These are phyloP conservation scores for Solanum hybrid DNA, from an alignment of 305 asterid genomes.

Conservation along the genomic window DNA sequence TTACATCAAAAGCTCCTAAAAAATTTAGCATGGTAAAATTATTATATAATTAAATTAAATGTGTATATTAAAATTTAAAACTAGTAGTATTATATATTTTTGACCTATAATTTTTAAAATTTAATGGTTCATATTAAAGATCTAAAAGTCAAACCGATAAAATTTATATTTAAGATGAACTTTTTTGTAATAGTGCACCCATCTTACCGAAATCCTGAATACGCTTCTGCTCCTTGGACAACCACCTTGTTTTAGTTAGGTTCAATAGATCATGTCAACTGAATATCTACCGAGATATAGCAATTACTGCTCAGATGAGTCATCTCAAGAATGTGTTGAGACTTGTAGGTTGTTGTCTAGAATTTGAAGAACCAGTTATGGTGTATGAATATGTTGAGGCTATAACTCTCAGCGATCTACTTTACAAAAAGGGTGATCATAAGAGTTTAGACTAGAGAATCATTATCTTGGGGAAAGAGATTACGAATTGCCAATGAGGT, in stretches of 20 bases:
- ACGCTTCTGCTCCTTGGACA: neutral
- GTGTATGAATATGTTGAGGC: neutral
- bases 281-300: neutral
- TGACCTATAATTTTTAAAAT: no score
- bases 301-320: neutral
- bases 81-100: no score
- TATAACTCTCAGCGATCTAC: neutral
- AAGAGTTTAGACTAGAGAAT: neutral
- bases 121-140: no score
- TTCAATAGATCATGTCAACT: neutral
- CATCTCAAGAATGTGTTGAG: neutral
- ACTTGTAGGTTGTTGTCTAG: conserved; percentile 6
- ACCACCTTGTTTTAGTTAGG: neutral
- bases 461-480: neutral
- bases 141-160: no score
- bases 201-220: no score
- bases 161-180: no score
- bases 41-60: no score
- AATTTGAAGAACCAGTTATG: conserved; percentile 7
- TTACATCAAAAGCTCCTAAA: no score
- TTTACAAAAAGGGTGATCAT: neutral
- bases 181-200: no score
- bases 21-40: no score
- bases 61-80: no score
- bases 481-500: conserved; percentile 1